Evolutionary conservation across 192 early-diverging fungal species (phyloP).

Genomic region (Linnemannia schmuckeri): DNA sequence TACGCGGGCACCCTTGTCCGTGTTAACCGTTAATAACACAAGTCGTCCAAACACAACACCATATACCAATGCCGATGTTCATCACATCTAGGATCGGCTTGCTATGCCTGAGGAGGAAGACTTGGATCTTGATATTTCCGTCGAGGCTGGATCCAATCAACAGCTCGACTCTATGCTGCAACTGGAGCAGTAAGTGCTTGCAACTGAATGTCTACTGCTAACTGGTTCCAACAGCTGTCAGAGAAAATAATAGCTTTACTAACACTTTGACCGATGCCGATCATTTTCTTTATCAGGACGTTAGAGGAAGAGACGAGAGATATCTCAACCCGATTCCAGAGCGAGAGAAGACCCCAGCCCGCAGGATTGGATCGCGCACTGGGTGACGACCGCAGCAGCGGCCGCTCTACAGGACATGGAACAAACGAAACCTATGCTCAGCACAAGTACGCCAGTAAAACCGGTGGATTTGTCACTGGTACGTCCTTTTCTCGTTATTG

Average conservation of each 20-base stretch:
- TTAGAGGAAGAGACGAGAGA: slow-evolving; percentile 44
- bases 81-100: slow-evolving; percentile 19
- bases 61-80: neutral
- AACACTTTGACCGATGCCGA: neutral
- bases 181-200: slow-evolving; percentile 34
- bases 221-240: neutral
- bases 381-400: slow-evolving; percentile 5
- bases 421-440: neutral
- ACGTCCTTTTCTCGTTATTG: neutral
- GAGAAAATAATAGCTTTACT: neutral
- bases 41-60: neutral
- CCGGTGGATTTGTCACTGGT: slow-evolving; percentile 50
- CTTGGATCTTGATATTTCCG: slow-evolving; percentile 25
- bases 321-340: slow-evolving; percentile 37
- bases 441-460: slow-evolving; percentile 32
- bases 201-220: neutral
- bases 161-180: slow-evolving; percentile 35
- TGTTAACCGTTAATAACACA: neutral
- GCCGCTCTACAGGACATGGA: neutral
- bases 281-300: slow-evolving; percentile 7
- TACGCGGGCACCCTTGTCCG: no score
- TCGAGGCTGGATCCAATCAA: neutral
- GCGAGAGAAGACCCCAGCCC: slow-evolving; percentile 36
- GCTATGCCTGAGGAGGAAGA: slow-evolving; percentile 42
- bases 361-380: slow-evolving; percentile 42